Base-by-base conservation (phyloP, 1,284 basidiomycete genomes). In the Hemileia vastatrix region DNA sequence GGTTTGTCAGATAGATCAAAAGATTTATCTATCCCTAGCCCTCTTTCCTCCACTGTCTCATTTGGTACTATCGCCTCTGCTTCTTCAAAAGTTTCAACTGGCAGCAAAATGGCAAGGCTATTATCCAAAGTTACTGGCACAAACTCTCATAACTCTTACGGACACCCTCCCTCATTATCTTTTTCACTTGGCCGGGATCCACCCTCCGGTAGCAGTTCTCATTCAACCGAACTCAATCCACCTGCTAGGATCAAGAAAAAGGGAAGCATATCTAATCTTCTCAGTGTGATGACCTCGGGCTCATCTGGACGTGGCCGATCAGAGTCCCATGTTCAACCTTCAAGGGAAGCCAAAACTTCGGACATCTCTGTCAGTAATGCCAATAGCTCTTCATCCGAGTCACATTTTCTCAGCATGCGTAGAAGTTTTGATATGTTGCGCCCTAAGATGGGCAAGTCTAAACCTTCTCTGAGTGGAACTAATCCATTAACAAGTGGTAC, bases 11-110 rank as follows among this genome's bases (percentile, higher is more conserved):
- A 23, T 27, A 61, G 49, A 23, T n/a, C n/a, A n/a, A n/a, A n/a
- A 52, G 27, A 4, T 21, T 33, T 15, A 48, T 54, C 27, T 21
- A 54, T 19, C 59, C n/a, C 59, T 11, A 61, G 59, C n/a, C 59
- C 59, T n/a, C 52, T 61, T 6, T 61, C 59, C 13, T 61, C 59
- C 4, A 52, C 54, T 13, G 31, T 51, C 23, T 61, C 59, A 6
- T 36, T 61, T 44, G 36, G 49, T 31, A 61, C 59, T 15, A 47
- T 32, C 27, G 44, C 18, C 19, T 61, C 59, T 1, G 31, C 59
- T 6, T 61, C 59, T 6, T 60, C 57, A 2, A 61, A 54, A 44
- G 21, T 18, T 19, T 61, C 59, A 5, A 36, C 44, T 24, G 18
- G 33, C 5, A 47, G 52, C 36, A 33, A 45, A 15, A 47, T 61